Conservation (phyloP, 257 asterid genomes). For the Solanum bulbocastanum region DNA sequence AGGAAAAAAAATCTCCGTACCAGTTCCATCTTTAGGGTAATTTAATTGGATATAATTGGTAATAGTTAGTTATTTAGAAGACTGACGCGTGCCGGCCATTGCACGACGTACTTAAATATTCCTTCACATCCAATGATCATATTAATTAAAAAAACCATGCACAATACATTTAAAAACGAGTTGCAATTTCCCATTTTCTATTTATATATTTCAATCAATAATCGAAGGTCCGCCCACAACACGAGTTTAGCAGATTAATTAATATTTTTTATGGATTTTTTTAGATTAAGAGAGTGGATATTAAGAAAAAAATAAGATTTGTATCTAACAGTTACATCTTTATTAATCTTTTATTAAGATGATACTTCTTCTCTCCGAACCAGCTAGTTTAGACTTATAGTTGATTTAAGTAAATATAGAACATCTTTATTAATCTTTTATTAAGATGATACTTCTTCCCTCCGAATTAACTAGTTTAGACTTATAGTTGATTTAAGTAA, state of each 20-base stretch:
- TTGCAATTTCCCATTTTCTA: not conserved
- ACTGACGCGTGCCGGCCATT: not conserved
- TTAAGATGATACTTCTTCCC: not conserved
- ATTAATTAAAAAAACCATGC: not conserved
- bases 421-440: not conserved
- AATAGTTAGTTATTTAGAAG: not conserved
- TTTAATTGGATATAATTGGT: not conserved
- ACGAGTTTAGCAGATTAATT: not conserved
- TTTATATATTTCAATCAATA: not conserved
- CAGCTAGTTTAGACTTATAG: not conserved
- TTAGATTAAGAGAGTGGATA: not conserved
- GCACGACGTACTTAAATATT: slow-evolving; percentile 1
- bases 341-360: not conserved
- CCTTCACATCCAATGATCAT: not conserved
- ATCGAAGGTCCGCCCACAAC: not conserved
- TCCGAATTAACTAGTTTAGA: not conserved
- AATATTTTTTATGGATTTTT: not conserved
- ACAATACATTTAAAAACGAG: not conserved
- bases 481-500: not conserved
- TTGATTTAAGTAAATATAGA: too few relatives aligned
- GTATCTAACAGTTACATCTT: not conserved
- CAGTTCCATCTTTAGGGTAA: not conserved
- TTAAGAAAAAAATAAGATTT: not conserved
- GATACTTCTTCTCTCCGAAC: not conserved
- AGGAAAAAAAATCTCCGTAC: not conserved